A percentile compares a stretch with the other conserved stretches of the same genome.
Evolutionary conservation across 202 grass and related monocot species (phyloP).

Genomic region (Carex arenaria): DNA sequence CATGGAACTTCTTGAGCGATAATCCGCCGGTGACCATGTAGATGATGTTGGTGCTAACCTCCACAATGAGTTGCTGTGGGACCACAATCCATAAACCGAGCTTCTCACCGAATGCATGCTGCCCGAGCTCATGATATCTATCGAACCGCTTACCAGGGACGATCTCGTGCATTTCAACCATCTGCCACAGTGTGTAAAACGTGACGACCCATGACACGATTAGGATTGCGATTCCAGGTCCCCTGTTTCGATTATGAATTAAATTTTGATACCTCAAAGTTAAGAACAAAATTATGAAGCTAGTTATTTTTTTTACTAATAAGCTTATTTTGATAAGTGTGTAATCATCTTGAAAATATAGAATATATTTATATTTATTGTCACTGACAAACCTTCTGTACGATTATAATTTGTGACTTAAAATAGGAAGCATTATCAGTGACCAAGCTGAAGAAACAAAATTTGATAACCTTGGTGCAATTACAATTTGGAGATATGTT

Average conservation of each 20-base stretch:
- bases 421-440: background rate
- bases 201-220: conserved; percentile 83
- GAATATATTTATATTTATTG: background rate
- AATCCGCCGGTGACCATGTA: conserved; percentile 93
- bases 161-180: conserved; percentile 94
- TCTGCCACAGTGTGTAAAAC: conserved; percentile 87
- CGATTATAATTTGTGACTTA: background rate
- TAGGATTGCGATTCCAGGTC: conserved; percentile 54
- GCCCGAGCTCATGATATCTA: conserved; percentile 81
- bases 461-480: background rate
- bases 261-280: background rate
- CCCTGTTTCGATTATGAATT: conserved; percentile 38
- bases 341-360: background rate
- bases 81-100: conserved; percentile 90
- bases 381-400: background rate
- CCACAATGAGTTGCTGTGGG: conserved; percentile 76
- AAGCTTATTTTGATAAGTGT: background rate
- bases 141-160: conserved; percentile 89
- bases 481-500: background rate
- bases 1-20: conserved; percentile 86
- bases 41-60: conserved; percentile 76
- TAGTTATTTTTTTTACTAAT: background rate
- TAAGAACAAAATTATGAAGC: background rate
- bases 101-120: conserved; percentile 82
- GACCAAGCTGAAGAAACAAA: background rate